Evolutionary conservation across 495 filamentous ascomycete species (phyloP).

Genomic region (Aspergillus mulundensis): DNA sequence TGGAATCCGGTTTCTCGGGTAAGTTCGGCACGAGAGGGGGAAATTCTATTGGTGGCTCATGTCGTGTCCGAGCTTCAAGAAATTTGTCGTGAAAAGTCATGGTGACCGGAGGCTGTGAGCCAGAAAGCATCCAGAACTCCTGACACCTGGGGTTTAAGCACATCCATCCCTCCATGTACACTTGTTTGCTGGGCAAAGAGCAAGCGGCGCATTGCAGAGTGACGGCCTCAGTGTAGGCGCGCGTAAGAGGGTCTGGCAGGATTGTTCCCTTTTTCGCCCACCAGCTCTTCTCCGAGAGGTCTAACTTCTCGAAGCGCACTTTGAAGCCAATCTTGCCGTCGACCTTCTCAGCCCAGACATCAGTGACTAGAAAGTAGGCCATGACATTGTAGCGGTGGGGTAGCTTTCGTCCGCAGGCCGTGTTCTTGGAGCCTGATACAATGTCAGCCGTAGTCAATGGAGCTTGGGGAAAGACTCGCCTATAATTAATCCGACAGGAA

Average conservation of each 20-base stretch:
- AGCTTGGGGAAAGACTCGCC: constrained; percentile 38
- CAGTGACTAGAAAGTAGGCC: constrained; percentile 66
- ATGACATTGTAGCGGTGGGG: constrained; percentile 67
- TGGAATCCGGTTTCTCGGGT: too few relatives aligned
- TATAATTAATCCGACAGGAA: constrained; percentile 55
- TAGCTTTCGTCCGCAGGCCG: constrained; percentile 46
- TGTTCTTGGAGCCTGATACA: constrained; percentile 49
- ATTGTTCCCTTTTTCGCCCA: constrained; percentile 49
- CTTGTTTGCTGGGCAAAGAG: constrained; percentile 25
- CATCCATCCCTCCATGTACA: constrained; percentile 63
- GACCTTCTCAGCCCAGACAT: constrained; percentile 66
- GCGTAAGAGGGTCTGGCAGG: constrained; percentile 13
- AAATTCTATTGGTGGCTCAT: constrained; percentile 32
- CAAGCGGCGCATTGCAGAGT: constrained; percentile 39
- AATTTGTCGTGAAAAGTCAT: constrained; percentile 58
- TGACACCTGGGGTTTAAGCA: constrained; percentile 59
- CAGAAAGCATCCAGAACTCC: constrained; percentile 49
- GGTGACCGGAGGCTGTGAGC: constrained; percentile 19
- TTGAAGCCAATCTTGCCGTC: constrained; percentile 44
- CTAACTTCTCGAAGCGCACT: constrained; percentile 68
- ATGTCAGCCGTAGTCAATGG: background rate
- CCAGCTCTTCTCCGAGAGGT: constrained; percentile 60
- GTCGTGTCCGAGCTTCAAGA: constrained; percentile 42
- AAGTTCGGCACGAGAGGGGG: constrained; percentile 34
- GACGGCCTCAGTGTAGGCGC: constrained; percentile 24